Conservation (phyloP, 2,329 filamentous ascomycete species). For the Cercospora sesami region DNA sequence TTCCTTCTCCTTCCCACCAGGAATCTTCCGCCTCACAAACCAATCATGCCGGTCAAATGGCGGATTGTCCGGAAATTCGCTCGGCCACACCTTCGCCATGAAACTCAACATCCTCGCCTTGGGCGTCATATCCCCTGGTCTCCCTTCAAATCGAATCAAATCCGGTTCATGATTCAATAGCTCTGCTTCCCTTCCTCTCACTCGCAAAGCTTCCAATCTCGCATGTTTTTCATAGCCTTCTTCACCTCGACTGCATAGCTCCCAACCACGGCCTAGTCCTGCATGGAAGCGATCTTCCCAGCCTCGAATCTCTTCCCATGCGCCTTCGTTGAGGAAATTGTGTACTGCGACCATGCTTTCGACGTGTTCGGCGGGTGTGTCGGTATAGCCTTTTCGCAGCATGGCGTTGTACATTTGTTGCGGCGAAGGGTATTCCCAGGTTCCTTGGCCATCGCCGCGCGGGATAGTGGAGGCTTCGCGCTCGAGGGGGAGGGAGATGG, state of each 20-base stretch:
- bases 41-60: conserved; percentile 98
- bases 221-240: conserved; percentile 35
- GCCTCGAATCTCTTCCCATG: conserved; percentile 90
- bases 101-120: conserved; percentile 84
- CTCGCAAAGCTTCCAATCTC: conserved; percentile 31
- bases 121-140: conserved; percentile 85
- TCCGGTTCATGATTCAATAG: conserved; percentile 60
- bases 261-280: conserved; percentile 60
- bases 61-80: conserved; percentile 73
- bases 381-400: conserved; percentile 90
- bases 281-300: conserved; percentile 86
- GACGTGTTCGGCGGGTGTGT: conserved; percentile 89
- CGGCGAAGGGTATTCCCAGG: conserved; percentile 97
- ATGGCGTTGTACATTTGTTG: conserved; percentile 99
- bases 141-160: conserved; percentile 82
- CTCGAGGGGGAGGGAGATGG: conserved; percentile 70
- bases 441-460: conserved; percentile 70
- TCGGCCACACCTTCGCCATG: conserved; percentile 75
- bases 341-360: conserved; percentile 97
- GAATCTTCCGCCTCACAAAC: conserved; percentile 75
- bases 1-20: conserved; percentile 68
- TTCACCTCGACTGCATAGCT: conserved; percentile 37
- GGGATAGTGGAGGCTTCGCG: conserved; percentile 89
- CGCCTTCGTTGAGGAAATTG: conserved; percentile 97
- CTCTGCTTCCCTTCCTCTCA: conserved; percentile 23